These are phyloP conservation scores for Pichia deserticola DNA, from an alignment of 805 yeast species.

Conservation along the genomic window DNA sequence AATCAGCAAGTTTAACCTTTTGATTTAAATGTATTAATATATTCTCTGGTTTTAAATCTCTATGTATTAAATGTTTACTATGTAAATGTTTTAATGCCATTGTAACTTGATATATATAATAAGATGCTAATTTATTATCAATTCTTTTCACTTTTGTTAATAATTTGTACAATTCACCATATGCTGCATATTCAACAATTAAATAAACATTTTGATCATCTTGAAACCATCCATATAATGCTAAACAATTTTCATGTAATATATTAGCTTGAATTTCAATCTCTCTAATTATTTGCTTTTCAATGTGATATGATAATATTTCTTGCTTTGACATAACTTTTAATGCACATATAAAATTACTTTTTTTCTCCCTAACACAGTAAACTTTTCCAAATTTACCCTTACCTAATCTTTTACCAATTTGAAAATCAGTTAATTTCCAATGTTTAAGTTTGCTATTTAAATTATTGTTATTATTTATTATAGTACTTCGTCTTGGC, in stretches of 20 bases:
- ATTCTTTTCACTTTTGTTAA: conserved; percentile 43
- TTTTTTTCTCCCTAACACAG: conserved; percentile 67
- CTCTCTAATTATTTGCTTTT: conserved; percentile 81
- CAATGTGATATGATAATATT: conserved; percentile 64
- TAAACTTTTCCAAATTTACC: conserved; percentile 93
- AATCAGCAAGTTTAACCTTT: conserved; percentile 55
- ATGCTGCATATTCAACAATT: conserved; percentile 73
- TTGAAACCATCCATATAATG: conserved; percentile 78
- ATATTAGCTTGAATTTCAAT: conserved; percentile 82
- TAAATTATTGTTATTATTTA: background rate
- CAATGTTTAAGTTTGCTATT: conserved; percentile 11
- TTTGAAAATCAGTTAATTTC: conserved; percentile 57
- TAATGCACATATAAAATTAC: conserved; percentile 81
- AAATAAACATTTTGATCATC: conserved; percentile 76
- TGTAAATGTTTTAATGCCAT: conserved; percentile 74
- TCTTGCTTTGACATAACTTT: conserved; percentile 88
- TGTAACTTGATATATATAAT: conserved; percentile 77
- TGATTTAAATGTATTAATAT: conserved; percentile 67
- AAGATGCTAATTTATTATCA: conserved; percentile 65
- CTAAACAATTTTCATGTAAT: conserved; percentile 71
- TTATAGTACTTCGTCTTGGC: background rate
- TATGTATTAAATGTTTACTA: conserved; percentile 71
- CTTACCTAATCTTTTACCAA: conserved; percentile 82
- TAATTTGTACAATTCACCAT: conserved; percentile 82
- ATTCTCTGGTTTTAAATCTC: conserved; percentile 94